Evolutionary conservation across 768 basidiomycete species (phyloP), one percentile per base, ranked within the genome.

Genomic region (Amanita inopinata): DNA sequence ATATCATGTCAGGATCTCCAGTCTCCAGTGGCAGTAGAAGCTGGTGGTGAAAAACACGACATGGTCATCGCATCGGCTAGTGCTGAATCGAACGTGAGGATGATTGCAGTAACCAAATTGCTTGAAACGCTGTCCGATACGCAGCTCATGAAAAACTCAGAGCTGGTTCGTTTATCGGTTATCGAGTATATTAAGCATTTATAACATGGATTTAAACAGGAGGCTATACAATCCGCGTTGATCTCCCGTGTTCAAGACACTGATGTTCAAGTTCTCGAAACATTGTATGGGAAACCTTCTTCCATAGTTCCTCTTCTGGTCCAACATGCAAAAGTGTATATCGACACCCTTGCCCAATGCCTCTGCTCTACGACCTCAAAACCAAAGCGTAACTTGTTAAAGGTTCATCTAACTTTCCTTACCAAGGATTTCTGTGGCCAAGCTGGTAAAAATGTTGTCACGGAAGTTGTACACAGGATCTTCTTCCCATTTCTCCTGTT

Each of bases 401-500:
- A 67, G 20, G 55, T 66, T 4, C 82, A 88, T 51, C 55, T 78
- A 8, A 47, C 58, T 2, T 88, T 86, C 58, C 61, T 87, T 8
- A 59, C 63, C 1, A 55, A 62, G 0, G 64, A 73, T 24, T 69
- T 85, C 45, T 62, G 56, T 48, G 46, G 48, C 4, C 11, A 46
- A 22, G 45, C 36, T n/a, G 22, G 22, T 15, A 11, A 46, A 23
- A 30, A 38, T 14, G 11, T 33, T 19, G n/a, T 46, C 12, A 11
- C 59, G 18, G 56, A 61, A 20, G 56, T 71, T 18, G 74, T 77
- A 47, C 63, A 74, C 47, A 60, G 64, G 23, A 55, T 80, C 1
- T 59, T 93, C 41, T 84, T 89, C 54, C 83, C 89, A 0, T 76
- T 77, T 53, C 61, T 93, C 33, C 57, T 93, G 11, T 81, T 76